Evolutionary conservation across 129 eudicot genomes (phyloP).

Genomic region (Saussurea involucrata): DNA sequence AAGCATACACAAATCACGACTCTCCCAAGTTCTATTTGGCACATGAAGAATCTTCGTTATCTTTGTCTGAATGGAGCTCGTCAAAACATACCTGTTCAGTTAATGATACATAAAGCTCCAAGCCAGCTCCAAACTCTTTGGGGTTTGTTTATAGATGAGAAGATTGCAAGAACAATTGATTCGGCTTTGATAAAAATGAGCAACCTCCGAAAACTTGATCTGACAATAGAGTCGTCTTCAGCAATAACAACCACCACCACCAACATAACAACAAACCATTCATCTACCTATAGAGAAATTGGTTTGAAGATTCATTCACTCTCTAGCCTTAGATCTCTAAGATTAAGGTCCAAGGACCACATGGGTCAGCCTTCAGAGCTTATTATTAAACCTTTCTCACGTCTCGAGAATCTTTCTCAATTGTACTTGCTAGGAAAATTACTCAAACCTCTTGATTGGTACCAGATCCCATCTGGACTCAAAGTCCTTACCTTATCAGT

Average conservation of each 20-base stretch:
- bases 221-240: conserved; percentile 22
- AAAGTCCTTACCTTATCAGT: conserved; percentile 30
- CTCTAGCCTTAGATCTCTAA: conserved; percentile 19
- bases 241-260: conserved; percentile 4
- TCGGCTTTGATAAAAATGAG: conserved; percentile 16
- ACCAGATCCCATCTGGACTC: conserved; percentile 23
- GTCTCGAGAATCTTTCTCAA: conserved; percentile 24
- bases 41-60: conserved; percentile 28
- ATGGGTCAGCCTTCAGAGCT: conserved; percentile 34
- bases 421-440: conserved; percentile 22
- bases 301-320: conserved; percentile 19
- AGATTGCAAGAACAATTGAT: conserved; percentile 22
- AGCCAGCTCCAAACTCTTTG: conserved; percentile 31
- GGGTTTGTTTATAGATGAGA: conserved; percentile 32
- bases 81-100: conserved; percentile 14
- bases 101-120: conserved; percentile 12
- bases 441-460: conserved; percentile 17
- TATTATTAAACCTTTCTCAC: conserved; percentile 21
- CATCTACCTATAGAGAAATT: conserved; percentile 20
- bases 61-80: conserved; percentile 30
- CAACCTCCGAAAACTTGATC: conserved; percentile 28
- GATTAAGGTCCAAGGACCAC: conserved; percentile 25
- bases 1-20: conserved; percentile 32
- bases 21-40: conserved; percentile 36
- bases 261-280: conserved; percentile 16